These are phyloP conservation scores for Pholiota conissans DNA, from an alignment of 768 basidiomycete species.

Conservation along the genomic window DNA sequence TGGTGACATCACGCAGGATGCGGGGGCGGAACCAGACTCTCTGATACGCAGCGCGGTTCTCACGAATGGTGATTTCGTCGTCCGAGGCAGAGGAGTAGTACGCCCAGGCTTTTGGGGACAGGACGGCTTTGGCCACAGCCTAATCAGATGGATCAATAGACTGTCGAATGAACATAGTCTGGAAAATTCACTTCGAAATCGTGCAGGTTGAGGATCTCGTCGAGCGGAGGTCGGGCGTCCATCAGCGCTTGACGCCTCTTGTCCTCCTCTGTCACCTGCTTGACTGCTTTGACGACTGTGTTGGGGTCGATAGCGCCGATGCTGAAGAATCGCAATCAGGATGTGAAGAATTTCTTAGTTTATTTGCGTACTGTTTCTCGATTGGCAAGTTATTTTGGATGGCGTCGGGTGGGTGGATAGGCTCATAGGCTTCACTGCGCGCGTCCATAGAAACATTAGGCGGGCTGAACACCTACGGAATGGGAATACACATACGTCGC, in stretches of 20 bases:
- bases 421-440: conserved; percentile 74
- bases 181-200: conserved; percentile 78
- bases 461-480: neutral
- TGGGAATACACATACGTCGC: conserved; percentile 62
- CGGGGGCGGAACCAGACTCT: conserved; percentile 90
- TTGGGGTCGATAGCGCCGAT: conserved; percentile 72
- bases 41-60: conserved; percentile 88
- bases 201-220: conserved; percentile 85
- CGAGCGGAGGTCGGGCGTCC: conserved; percentile 65
- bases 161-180: neutral
- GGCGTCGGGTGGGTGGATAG: conserved; percentile 85
- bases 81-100: conserved; percentile 93
- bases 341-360: neutral
- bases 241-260: conserved; percentile 65
- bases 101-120: conserved; percentile 88
- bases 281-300: conserved; percentile 63
- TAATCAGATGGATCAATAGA: conserved; percentile 25
- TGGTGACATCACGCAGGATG: conserved; percentile 77
- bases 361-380: conserved; percentile 73
- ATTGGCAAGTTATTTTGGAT: conserved; percentile 74
- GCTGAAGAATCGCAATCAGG: conserved; percentile 27
- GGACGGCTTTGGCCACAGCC: conserved; percentile 78
- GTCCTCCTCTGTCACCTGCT: conserved; percentile 69
- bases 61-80: conserved; percentile 85
- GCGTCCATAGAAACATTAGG: neutral